These are phyloP conservation scores for Tolypocladium tropicale DNA, from an alignment of 2,329 filamentous ascomycete genomes.

Conservation along the genomic window DNA sequence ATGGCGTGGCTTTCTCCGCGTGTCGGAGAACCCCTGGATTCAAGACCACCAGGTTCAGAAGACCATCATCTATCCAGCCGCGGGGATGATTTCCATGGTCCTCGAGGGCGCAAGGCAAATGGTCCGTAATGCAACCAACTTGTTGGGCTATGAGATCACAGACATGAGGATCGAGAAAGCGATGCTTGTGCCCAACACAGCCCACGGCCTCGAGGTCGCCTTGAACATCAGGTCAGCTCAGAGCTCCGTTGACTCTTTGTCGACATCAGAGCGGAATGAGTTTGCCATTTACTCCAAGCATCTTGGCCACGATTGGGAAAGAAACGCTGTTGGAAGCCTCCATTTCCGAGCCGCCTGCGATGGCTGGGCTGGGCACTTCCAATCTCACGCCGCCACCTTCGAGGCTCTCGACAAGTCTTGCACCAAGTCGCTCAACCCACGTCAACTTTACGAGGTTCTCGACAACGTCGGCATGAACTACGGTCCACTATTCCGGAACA, in stretches of 20 bases:
- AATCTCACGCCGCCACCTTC: conserved; percentile 11
- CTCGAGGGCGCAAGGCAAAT: conserved; percentile 35
- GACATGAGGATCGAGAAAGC: conserved; percentile 38
- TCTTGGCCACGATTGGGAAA: conserved; percentile 28
- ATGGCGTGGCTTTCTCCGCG: conserved; percentile 39
- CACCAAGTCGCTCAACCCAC: conserved; percentile 23
- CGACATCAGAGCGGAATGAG: conserved; percentile 6
- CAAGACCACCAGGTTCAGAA: conserved; percentile 40
- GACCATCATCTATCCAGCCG: conserved; percentile 38
- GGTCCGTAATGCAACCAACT: conserved; percentile 10
- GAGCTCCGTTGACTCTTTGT: neutral
- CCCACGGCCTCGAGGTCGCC: conserved; percentile 38
- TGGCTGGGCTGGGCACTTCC: conserved; percentile 9
- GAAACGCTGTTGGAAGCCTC: conserved; percentile 27
- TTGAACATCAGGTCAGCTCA: conserved; percentile 29
- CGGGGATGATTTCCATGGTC: conserved; percentile 39
- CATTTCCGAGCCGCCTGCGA: conserved; percentile 15
- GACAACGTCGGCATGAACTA: conserved; percentile 42
- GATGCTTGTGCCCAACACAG: conserved; percentile 36
- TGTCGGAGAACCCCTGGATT: conserved; percentile 41
- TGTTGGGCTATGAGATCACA: conserved; percentile 30
- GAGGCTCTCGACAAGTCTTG: conserved; percentile 16
- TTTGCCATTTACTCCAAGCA: conserved; percentile 39
- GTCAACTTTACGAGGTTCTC: conserved; percentile 39
- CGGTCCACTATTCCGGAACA: conserved; percentile 38